phyloP scores from a whole-genome alignment of 176 grass and related monocot genomes.

The Carex parvula region DNA sequence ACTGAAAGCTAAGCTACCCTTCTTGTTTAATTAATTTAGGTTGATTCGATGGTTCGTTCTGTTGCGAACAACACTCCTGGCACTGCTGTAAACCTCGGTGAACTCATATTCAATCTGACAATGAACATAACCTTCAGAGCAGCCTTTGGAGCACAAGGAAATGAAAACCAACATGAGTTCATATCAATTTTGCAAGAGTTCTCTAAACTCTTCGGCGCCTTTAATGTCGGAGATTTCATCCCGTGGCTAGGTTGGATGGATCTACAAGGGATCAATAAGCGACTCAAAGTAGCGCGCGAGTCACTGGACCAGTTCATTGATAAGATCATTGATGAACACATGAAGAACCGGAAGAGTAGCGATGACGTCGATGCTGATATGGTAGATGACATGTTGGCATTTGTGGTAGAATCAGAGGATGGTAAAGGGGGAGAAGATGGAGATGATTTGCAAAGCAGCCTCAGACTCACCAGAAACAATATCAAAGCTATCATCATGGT shows the following conservation, averaged over 20 bases:
- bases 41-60: conserved; percentile 28
- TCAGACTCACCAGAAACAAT: conserved; percentile 67
- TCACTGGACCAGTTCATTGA: conserved; percentile 78
- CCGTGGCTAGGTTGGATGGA: conserved; percentile 75
- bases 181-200: conserved; percentile 79
- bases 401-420: conserved; percentile 35
- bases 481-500: conserved; percentile 98
- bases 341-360: conserved; percentile 41
- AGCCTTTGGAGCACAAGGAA: conserved; percentile 54
- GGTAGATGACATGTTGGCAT: conserved; percentile 92
- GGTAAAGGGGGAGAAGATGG: conserved; percentile 1
- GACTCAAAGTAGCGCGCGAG: conserved; percentile 43
- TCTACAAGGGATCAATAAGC: conserved; percentile 50
- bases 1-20: neutral
- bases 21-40: neutral
- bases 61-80: conserved; percentile 33
- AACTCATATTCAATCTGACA: conserved; percentile 73
- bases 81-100: conserved; percentile 51
- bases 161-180: conserved; percentile 59
- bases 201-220: conserved; percentile 77
- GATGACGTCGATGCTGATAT: conserved; percentile 70
- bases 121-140: conserved; percentile 78
- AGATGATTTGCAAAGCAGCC: conserved; percentile 57
- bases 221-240: conserved; percentile 85
- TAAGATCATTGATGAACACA: conserved; percentile 90